These are phyloP conservation scores for Penicillium rolfsii DNA, from an alignment of 2,329 filamentous ascomycete species.

Conservation along the genomic window DNA sequence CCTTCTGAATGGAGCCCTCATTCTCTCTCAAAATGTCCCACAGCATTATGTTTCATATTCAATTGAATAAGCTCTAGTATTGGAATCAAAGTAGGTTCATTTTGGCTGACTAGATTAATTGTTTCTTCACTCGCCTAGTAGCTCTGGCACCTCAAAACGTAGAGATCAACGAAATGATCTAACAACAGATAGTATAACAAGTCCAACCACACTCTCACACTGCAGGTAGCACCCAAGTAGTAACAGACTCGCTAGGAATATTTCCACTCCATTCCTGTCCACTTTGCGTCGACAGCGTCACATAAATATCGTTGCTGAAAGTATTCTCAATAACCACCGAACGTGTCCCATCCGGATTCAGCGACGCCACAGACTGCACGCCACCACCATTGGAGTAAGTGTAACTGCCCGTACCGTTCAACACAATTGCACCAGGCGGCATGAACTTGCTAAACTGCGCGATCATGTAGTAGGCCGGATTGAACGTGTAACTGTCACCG, in stretches of 20 bases:
- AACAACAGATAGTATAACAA: neutral
- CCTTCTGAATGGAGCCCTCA: neutral
- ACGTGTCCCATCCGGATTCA: constrained; percentile 53
- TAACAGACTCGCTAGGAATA: constrained; percentile 34
- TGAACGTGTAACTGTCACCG: constrained; percentile 50
- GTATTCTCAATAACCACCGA: constrained; percentile 55
- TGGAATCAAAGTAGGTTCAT: neutral
- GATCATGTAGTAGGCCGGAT: constrained; percentile 58
- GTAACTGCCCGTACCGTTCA: constrained; percentile 51
- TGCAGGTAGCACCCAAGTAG: constrained; percentile 36
- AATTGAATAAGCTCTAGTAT: neutral
- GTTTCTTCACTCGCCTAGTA: neutral
- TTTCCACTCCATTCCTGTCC: constrained; percentile 35
- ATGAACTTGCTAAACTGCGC: constrained; percentile 58
- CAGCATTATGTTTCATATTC: neutral
- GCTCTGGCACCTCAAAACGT: neutral
- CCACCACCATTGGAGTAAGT: constrained; percentile 43
- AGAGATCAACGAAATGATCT: neutral
- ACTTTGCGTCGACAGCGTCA: constrained; percentile 34
- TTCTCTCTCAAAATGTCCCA: neutral
- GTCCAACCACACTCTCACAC: neutral
- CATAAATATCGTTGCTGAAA: constrained; percentile 51
- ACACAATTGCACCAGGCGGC: constrained; percentile 49
- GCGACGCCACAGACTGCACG: constrained; percentile 51
- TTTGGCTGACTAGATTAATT: neutral